These are phyloP conservation scores for Lipomyces mesembrius DNA, from an alignment of 805 yeast species.

Conservation along the genomic window DNA sequence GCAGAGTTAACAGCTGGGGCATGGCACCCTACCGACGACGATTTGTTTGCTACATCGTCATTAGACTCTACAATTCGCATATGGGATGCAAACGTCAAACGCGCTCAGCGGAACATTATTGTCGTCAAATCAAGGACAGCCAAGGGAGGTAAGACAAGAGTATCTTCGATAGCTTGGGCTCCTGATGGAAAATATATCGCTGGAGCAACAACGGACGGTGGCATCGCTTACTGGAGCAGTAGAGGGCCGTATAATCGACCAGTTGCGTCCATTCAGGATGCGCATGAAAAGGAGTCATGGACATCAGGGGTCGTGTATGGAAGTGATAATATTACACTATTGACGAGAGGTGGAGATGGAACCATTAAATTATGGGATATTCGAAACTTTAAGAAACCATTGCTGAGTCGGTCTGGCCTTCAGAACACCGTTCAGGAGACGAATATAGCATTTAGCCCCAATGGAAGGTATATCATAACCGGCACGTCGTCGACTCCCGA, in stretches of 20 bases:
- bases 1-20: conserved; percentile 43
- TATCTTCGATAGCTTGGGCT: conserved; percentile 34
- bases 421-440: conserved; percentile 32
- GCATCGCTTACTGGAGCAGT: conserved; percentile 40
- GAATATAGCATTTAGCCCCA: conserved; percentile 40
- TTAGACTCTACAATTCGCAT: conserved; percentile 46
- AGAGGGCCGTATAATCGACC: conserved; percentile 43
- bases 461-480: conserved; percentile 39
- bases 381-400: conserved; percentile 38
- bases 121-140: conserved; percentile 38
- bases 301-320: conserved; percentile 32
- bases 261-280: conserved; percentile 30
- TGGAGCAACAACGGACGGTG: conserved; percentile 39
- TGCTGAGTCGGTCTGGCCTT: conserved; percentile 36
- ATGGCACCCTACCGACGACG: conserved; percentile 42
- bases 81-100: conserved; percentile 44
- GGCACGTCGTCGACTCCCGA: conserved; percentile 37
- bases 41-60: conserved; percentile 43
- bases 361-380: conserved; percentile 45
- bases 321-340: conserved; percentile 31
- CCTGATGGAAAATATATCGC: conserved; percentile 35
- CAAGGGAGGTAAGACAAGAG: conserved; percentile 31
- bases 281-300: conserved; percentile 38
- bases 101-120: conserved; percentile 42
- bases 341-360: conserved; percentile 38